A percentile compares a stretch with the other conserved stretches of the same genome.
Conservation (phyloP, 805 yeast genomes). For the Starmerella vaccinii region DNA sequence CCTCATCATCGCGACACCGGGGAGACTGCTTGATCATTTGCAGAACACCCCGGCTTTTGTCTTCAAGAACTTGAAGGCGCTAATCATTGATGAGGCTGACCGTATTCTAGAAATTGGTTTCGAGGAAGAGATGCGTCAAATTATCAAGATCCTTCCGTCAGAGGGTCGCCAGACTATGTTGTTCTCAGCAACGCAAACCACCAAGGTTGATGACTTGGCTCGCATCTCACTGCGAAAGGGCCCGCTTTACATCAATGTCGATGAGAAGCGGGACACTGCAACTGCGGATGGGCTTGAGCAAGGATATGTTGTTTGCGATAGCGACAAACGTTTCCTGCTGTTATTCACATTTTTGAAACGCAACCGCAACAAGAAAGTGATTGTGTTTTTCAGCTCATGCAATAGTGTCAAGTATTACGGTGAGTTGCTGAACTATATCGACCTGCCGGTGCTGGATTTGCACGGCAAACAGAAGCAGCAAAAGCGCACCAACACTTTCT, state of each 20-base stretch:
- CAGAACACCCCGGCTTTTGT: slow-evolving; percentile 92
- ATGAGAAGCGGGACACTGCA: slow-evolving; percentile 66
- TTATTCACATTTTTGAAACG: slow-evolving; percentile 88
- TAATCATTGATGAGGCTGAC: slow-evolving; percentile 96
- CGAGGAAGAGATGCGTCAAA: slow-evolving; percentile 98
- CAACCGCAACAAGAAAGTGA: slow-evolving; percentile 73
- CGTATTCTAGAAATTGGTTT: slow-evolving; percentile 95
- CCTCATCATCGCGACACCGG: slow-evolving; percentile 91
- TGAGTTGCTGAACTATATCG: slow-evolving; percentile 89
- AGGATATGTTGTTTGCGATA: slow-evolving; percentile 95
- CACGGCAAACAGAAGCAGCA: slow-evolving; percentile 99
- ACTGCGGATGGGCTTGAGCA: slow-evolving; percentile 97
- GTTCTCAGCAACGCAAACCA: slow-evolving; percentile 98
- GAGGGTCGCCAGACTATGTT: slow-evolving; percentile 93
- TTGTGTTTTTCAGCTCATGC: slow-evolving; percentile 92
- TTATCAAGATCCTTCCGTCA: slow-evolving; percentile 82
- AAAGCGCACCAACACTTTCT: slow-evolving; percentile 94
- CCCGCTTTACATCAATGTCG: slow-evolving; percentile 88
- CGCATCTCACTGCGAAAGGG: slow-evolving; percentile 91
- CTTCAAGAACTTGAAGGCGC: slow-evolving; percentile 86
- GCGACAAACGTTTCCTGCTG: slow-evolving; percentile 84
- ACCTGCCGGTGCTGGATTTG: slow-evolving; percentile 87
- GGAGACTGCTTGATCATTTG: slow-evolving; percentile 88
- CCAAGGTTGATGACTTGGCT: slow-evolving; percentile 96
- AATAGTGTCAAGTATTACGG: slow-evolving; percentile 94